Percentiles rank a stretch among this genome's conserved stretches.
Evolutionary conservation across 2,329 filamentous ascomycete species (phyloP).

Genomic region (Orbilia blumenaviensis): DNA sequence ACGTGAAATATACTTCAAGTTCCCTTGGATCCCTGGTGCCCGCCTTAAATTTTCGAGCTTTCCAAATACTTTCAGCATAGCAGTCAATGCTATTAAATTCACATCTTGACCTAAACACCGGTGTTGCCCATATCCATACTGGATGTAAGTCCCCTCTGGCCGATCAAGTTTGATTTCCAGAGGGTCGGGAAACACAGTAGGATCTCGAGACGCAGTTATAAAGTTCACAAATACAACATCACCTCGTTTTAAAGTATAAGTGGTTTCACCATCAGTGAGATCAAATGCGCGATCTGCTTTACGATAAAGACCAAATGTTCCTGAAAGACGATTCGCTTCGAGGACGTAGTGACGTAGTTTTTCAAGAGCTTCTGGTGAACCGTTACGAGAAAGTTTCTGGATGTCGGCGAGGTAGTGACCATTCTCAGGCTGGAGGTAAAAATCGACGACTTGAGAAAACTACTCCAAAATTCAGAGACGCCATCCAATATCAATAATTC

Average conservation of each 20-base stretch:
- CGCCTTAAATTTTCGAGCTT: constrained; percentile 70
- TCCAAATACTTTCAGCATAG: constrained; percentile 75
- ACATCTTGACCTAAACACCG: constrained; percentile 71
- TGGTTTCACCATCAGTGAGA: constrained; percentile 65
- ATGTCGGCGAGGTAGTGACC: constrained; percentile 69
- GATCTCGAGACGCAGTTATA: constrained; percentile 68
- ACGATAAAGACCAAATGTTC: constrained; percentile 71
- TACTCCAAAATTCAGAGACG: constrained; percentile 59
- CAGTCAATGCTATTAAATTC: constrained; percentile 70
- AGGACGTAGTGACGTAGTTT: constrained; percentile 74
- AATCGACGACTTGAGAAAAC: constrained; percentile 78
- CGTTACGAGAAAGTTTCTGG: constrained; percentile 68
- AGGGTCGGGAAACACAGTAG: constrained; percentile 70
- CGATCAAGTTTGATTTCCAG: constrained; percentile 71
- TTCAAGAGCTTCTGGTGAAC: constrained; percentile 69
- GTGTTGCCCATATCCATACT: constrained; percentile 72
- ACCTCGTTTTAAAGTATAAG: constrained; percentile 67
- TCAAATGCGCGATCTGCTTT: constrained; percentile 65
- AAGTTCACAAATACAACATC: constrained; percentile 73
- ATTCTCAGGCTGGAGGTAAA: constrained; percentile 71
- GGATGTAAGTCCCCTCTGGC: constrained; percentile 71
- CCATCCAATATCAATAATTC: background rate
- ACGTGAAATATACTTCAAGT: constrained; percentile 72
- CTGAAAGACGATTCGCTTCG: constrained; percentile 76
- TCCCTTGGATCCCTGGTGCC: constrained; percentile 71